Evolutionary conservation across 106 monocot genomes (phyloP).

Genomic region (Platanthera zijinensis): DNA sequence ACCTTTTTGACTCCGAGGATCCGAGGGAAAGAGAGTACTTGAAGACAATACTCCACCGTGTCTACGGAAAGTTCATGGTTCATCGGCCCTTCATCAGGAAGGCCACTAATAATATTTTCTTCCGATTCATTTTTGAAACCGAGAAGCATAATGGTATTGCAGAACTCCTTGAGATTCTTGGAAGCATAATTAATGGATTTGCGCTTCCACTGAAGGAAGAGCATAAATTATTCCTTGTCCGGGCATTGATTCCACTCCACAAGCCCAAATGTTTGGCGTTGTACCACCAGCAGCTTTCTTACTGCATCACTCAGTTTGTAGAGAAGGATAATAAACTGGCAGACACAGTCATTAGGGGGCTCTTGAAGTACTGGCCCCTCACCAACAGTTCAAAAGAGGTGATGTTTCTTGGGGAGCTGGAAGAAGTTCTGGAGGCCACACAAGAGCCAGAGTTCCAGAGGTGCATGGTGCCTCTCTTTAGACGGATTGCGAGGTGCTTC

Average conservation of each 20-base stretch:
- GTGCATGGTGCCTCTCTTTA: conserved; percentile 31
- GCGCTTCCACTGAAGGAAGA: conserved; percentile 26
- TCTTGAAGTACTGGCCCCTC: conserved; percentile 27
- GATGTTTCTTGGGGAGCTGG: conserved; percentile 29
- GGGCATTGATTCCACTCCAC: conserved; percentile 29
- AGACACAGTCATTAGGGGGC: conserved; percentile 21
- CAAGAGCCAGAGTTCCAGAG: conserved; percentile 25
- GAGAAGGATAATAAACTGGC: conserved; percentile 27
- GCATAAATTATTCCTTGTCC: conserved; percentile 26
- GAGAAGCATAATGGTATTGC: conserved; percentile 31
- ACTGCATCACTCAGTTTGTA: conserved; percentile 25
- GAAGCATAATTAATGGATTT: conserved; percentile 29
- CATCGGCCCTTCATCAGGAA: conserved; percentile 29
- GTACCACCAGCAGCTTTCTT: conserved; percentile 32
- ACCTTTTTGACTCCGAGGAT: conserved; percentile 33
- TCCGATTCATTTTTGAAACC: conserved; percentile 25
- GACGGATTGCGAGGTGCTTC: conserved; percentile 19
- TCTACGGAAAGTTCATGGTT: conserved; percentile 34
- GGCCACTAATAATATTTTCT: conserved; percentile 26
- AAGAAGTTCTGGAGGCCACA: conserved; percentile 26
- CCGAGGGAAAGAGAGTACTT: conserved; percentile 27
- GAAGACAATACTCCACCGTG: conserved; percentile 27
- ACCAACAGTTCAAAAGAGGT: conserved; percentile 31
- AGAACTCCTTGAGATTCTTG: conserved; percentile 28
- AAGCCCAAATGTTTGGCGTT: conserved; percentile 23